A percentile compares a stretch with the other conserved stretches of the same genome.
phyloP scores from a whole-genome alignment of 2,329 filamentous ascomycete species.

The Cryphonectria radicalis region DNA sequence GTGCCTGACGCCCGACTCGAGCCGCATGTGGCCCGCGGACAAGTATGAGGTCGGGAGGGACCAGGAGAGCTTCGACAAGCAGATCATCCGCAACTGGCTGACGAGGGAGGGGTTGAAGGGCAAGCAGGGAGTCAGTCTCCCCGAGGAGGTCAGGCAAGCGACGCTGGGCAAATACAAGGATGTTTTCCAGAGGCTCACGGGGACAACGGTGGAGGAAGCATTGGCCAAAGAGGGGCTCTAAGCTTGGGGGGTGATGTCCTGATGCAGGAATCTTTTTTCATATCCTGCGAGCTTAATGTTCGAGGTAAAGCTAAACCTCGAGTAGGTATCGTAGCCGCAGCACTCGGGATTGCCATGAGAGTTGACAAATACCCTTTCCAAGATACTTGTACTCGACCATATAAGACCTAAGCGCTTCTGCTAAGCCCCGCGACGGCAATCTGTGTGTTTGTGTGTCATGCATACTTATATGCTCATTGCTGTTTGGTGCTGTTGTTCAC shows the following conservation, averaged over 20 bases:
- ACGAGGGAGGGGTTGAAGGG: constrained; percentile 73
- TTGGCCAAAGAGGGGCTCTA: constrained; percentile 31
- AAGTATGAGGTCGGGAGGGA: constrained; percentile 73
- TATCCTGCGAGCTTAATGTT: neutral
- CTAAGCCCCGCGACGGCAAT: too few relatives aligned
- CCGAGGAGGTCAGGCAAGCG: constrained; percentile 68
- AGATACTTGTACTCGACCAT: too few relatives aligned
- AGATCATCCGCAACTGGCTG: constrained; percentile 83
- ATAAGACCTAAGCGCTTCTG: too few relatives aligned
- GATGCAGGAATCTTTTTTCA: neutral
- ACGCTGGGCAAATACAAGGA: constrained; percentile 77
- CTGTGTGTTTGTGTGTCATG: too few relatives aligned
- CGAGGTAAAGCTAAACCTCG: neutral
- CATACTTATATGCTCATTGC: too few relatives aligned
- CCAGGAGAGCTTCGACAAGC: constrained; percentile 89
- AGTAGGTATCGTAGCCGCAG: neutral
- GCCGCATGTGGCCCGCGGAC: constrained; percentile 82
- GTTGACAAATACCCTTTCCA: too few relatives aligned
- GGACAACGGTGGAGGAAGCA: constrained; percentile 49
- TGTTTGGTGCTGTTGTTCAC: too few relatives aligned
- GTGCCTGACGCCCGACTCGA: constrained; percentile 82
- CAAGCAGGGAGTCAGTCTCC: constrained; percentile 73
- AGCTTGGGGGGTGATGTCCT: neutral
- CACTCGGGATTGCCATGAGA: neutral
- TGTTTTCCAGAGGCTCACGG: constrained; percentile 72